phyloP scores from a whole-genome alignment of 768 basidiomycete species.

The Hemileccinum rubropunctum region DNA sequence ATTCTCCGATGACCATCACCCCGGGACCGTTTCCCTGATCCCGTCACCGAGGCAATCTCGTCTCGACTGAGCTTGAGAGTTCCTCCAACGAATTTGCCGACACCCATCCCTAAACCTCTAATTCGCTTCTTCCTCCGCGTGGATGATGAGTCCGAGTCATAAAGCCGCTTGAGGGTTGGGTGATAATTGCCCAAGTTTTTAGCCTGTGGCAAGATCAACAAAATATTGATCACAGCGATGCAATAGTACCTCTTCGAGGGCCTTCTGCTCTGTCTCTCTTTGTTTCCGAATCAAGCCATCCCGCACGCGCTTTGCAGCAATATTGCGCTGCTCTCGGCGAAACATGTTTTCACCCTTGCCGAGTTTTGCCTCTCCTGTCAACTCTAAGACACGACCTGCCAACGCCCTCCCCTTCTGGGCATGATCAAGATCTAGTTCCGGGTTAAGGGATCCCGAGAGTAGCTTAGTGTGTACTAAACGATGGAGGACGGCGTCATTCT shows the following conservation, averaged over 20 bases:
- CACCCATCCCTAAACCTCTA: slow-evolving; percentile 72
- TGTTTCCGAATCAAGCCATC: slow-evolving; percentile 67
- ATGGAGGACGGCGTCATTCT: slow-evolving; percentile 78
- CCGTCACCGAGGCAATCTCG: slow-evolving; percentile 49
- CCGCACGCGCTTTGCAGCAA: slow-evolving; percentile 68
- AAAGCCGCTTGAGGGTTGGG: slow-evolving; percentile 68
- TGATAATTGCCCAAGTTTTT: slow-evolving; percentile 87
- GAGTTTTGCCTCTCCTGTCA: slow-evolving; percentile 63
- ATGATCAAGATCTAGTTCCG: slow-evolving; percentile 57
- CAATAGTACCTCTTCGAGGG: slow-evolving; percentile 65
- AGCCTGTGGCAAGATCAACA: slow-evolving; percentile 46
- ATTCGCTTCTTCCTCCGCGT: slow-evolving; percentile 45
- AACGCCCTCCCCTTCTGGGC: slow-evolving; percentile 73
- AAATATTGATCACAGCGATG: background rate
- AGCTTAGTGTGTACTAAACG: slow-evolving; percentile 77
- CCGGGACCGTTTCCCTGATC: slow-evolving; percentile 12
- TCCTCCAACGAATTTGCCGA: slow-evolving; percentile 73
- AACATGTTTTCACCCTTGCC: slow-evolving; percentile 71
- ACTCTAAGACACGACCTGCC: slow-evolving; percentile 73
- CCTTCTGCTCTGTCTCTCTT: slow-evolving; percentile 48
- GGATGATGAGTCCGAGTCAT: slow-evolving; percentile 37
- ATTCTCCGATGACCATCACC: background rate
- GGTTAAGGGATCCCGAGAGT: slow-evolving; percentile 68
- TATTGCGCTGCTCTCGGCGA: slow-evolving; percentile 61
- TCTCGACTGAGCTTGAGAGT: slow-evolving; percentile 59